These are phyloP conservation scores for Penicillium sp. DNA, from an alignment of 2,329 filamentous ascomycete species.

Conservation along the genomic window DNA sequence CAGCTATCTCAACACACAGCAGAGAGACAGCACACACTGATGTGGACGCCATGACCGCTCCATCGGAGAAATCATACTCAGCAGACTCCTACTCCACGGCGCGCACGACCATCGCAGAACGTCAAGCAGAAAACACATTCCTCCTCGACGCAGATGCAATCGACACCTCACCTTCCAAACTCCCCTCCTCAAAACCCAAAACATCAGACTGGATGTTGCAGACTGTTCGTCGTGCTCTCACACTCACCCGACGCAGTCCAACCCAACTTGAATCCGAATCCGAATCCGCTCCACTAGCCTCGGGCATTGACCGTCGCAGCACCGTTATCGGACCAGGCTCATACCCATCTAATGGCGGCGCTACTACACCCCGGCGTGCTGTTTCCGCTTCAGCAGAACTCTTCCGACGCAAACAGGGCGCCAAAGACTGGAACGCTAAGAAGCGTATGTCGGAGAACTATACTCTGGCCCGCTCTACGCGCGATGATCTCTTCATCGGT, in stretches of 20 bases:
- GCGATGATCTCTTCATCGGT: constrained; percentile 29
- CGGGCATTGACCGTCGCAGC: constrained; percentile 30
- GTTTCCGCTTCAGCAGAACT: constrained; percentile 50
- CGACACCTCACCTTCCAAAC: constrained; percentile 28
- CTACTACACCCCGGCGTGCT: constrained; percentile 43
- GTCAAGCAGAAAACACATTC: constrained; percentile 54
- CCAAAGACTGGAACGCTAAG: constrained; percentile 53
- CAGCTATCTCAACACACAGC: constrained; percentile 19
- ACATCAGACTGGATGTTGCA: constrained; percentile 70
- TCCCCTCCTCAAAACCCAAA: constrained; percentile 42
- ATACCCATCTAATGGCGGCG: constrained; percentile 2
- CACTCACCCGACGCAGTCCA: constrained; percentile 38
- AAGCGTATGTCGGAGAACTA: constrained; percentile 25
- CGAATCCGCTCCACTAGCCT: constrained; percentile 22
- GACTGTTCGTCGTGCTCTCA: constrained; percentile 65
- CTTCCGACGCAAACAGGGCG: constrained; percentile 54
- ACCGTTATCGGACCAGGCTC: constrained; percentile 19
- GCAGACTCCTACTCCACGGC: constrained; percentile 55
- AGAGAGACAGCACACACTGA: constrained; percentile 24
- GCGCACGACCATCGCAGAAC: constrained; percentile 49
- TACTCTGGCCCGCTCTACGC: constrained; percentile 15
- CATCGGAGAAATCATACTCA: constrained; percentile 41
- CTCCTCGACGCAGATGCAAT: constrained; percentile 43
- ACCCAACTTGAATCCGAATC: constrained; percentile 12
- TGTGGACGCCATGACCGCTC: constrained; percentile 25